Conservation (phyloP, 176 grass and related monocot species). For the Stipa capillata region DNA sequence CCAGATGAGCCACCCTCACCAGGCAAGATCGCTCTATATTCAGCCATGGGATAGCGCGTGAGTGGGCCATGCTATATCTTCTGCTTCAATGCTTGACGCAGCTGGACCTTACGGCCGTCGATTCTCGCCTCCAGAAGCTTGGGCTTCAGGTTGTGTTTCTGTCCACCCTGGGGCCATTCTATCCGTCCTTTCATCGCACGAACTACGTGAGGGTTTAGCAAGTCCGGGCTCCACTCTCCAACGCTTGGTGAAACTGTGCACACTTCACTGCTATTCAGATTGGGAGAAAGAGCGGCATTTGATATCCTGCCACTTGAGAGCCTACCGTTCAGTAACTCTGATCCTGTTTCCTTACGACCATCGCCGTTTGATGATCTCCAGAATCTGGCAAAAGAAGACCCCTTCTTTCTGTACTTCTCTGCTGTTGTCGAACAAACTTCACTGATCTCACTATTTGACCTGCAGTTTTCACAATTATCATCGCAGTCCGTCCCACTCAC, state of each 20-base stretch:
- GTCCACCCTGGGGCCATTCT: conserved; percentile 35
- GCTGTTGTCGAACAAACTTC: conserved; percentile 53
- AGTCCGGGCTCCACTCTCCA: conserved; percentile 48
- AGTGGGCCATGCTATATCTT: conserved; percentile 40
- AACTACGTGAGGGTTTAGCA: conserved; percentile 37
- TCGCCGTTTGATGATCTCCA: conserved; percentile 69
- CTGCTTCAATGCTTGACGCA: conserved; percentile 61
- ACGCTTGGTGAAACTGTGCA: conserved; percentile 43
- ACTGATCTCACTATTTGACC: conserved; percentile 31
- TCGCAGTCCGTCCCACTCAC: conserved; percentile 46
- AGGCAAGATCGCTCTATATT: neutral
- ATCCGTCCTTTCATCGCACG: conserved; percentile 39
- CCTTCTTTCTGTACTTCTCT: conserved; percentile 53
- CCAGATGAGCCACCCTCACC: neutral
- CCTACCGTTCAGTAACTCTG: conserved; percentile 14
- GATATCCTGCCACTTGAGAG: conserved; percentile 43
- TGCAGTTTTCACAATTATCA: conserved; percentile 39
- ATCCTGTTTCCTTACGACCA: conserved; percentile 25
- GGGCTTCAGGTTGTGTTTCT: conserved; percentile 61
- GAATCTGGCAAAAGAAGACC: conserved; percentile 31
- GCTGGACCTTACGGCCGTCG: conserved; percentile 59
- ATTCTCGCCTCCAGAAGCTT: conserved; percentile 46
- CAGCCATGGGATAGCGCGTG: neutral
- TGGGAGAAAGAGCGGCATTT: conserved; percentile 29
- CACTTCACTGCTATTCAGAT: conserved; percentile 35